Conservation (phyloP, 176 grass and related monocot genomes). For the Olyra latifolia region DNA sequence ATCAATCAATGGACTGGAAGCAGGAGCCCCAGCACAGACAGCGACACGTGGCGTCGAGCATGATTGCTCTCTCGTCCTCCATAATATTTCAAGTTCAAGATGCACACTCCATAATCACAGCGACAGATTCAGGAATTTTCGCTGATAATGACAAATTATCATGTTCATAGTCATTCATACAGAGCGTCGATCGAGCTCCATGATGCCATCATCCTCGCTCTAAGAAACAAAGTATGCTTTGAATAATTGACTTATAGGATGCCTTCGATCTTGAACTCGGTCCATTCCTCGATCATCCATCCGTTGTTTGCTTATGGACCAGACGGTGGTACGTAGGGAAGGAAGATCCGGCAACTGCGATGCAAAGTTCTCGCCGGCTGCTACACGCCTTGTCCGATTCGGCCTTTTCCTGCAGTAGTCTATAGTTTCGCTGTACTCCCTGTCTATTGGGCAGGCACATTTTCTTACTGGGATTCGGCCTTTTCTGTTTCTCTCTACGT, state of each 20-base stretch:
- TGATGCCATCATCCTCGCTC: neutral
- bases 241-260: neutral
- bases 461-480: neutral
- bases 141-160: neutral
- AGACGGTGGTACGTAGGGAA: neutral
- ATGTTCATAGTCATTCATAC: neutral
- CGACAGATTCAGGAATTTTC: neutral
- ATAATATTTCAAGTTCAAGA: neutral
- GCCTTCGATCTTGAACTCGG: neutral
- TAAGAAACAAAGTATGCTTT: neutral
- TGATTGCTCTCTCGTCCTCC: neutral
- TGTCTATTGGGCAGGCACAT: conserved; percentile 16
- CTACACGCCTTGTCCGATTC: neutral
- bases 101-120: neutral
- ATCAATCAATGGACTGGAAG: neutral
- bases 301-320: conserved; percentile 9
- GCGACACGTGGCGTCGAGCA: neutral
- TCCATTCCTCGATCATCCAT: neutral
- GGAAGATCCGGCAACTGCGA: neutral
- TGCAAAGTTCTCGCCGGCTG: conserved; percentile 3
- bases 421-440: neutral
- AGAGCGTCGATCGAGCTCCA: neutral
- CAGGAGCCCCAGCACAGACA: neutral
- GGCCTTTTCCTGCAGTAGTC: too few species aligned
- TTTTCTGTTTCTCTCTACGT: neutral